Percentiles rank a stretch among this genome's conserved stretches.
These are phyloP conservation scores for Verbascum thapsus DNA, from an alignment of 257 asterid genomes.

Conservation along the genomic window DNA sequence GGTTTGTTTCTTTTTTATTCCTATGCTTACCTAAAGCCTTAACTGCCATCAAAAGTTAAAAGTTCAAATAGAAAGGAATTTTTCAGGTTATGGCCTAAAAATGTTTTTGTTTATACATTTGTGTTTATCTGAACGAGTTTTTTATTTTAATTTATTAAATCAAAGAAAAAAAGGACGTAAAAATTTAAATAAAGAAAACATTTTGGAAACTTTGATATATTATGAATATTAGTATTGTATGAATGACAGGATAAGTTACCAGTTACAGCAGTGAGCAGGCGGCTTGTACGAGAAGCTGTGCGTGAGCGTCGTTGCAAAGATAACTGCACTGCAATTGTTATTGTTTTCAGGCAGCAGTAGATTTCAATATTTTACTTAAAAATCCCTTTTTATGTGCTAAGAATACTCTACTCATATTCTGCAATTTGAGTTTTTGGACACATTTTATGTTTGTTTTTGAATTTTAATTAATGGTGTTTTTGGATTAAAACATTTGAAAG, in stretches of 20 bases:
- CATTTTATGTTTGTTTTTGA: too few species aligned
- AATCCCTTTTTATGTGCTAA: too few species aligned
- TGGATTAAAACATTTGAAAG: too few species aligned
- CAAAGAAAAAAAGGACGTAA: neutral
- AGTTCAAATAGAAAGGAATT: neutral
- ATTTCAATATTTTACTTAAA: too few species aligned
- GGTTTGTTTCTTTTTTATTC: slow-evolving; percentile 45
- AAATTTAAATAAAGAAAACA: neutral
- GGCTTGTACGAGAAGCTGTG: slow-evolving; percentile 81
- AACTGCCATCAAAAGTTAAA: neutral
- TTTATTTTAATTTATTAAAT: neutral
- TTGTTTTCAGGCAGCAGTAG: slow-evolving; percentile 49
- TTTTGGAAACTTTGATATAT: neutral
- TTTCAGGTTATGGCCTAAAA: neutral
- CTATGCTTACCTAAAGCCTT: slow-evolving; percentile 15
- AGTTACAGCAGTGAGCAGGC: slow-evolving; percentile 65
- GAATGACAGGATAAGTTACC: slow-evolving; percentile 65
- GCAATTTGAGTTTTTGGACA: too few species aligned
- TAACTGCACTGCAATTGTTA: slow-evolving; percentile 80
- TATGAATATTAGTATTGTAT: too few species aligned
- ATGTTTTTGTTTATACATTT: neutral
- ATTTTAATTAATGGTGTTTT: too few species aligned
- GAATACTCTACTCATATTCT: too few species aligned
- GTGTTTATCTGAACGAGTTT: neutral
- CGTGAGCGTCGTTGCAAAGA: slow-evolving; percentile 90